Percentiles rank a stretch among this genome's conserved stretches.
Conservation (phyloP, 1,139 yeast species). For the Ogataea hybrid region DNA sequence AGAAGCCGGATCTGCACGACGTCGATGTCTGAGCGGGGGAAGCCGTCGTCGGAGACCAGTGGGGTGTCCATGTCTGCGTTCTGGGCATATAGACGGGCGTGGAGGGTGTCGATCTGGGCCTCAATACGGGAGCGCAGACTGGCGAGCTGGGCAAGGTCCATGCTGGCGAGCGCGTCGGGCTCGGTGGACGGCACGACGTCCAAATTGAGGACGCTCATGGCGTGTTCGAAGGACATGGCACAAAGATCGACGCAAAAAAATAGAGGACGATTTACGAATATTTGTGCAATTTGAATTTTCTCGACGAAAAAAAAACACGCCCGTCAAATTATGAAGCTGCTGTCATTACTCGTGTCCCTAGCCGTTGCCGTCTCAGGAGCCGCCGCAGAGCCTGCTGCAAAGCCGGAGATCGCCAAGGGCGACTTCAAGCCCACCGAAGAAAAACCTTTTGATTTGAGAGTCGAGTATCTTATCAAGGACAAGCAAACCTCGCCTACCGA, state of each 20-base stretch:
- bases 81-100: constrained; percentile 27
- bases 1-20: constrained; percentile 60
- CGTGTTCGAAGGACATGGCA: constrained; percentile 22
- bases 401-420: constrained; percentile 12
- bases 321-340: constrained; percentile 15
- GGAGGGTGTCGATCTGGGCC: constrained; percentile 20
- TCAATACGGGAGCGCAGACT: constrained; percentile 25
- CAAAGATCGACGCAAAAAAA: constrained; percentile 6
- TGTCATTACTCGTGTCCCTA: constrained; percentile 24
- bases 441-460: constrained; percentile 38
- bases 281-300: constrained; percentile 2
- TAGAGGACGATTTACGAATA: constrained; percentile 3
- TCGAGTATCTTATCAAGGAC: constrained; percentile 44
- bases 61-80: constrained; percentile 63
- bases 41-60: constrained; percentile 70
- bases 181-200: constrained; percentile 14
- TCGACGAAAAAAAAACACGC: constrained; percentile 3
- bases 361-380: constrained; percentile 16
- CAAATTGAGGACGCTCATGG: constrained; percentile 19
- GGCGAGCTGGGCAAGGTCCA: constrained; percentile 7
- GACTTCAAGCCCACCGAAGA: constrained; percentile 31
- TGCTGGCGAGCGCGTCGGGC: constrained; percentile 4
- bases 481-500: constrained; percentile 39
- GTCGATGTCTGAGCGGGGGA: constrained; percentile 82
- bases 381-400: constrained; percentile 18